These are phyloP conservation scores for Colletotrichum sojae DNA, from an alignment of 2,329 filamentous ascomycete genomes.

Conservation along the genomic window DNA sequence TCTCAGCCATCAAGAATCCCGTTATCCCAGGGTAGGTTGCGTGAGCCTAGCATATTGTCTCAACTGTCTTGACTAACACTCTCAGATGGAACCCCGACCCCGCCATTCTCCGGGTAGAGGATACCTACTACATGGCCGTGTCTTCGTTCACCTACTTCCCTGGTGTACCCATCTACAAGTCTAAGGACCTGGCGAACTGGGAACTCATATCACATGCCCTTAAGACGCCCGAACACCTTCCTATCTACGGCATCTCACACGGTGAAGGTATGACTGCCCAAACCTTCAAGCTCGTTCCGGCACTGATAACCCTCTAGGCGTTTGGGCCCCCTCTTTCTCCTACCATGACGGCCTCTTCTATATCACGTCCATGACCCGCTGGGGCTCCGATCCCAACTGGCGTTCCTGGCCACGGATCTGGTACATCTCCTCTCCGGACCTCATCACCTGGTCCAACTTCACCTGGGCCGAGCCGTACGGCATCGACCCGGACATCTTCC, in stretches of 20 bases:
- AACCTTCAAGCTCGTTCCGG: too few species aligned
- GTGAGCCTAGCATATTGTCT: too few species aligned
- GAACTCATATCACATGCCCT: conserved; percentile 26
- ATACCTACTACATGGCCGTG: conserved; percentile 28
- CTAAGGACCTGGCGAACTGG: conserved; percentile 45
- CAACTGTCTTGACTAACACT: not conserved
- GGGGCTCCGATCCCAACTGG: conserved; percentile 52
- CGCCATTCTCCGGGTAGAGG: conserved; percentile 27
- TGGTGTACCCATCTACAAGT: conserved; percentile 59
- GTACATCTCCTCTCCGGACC: conserved; percentile 43
- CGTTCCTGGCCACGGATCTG: conserved; percentile 54
- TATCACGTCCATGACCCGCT: conserved; percentile 49
- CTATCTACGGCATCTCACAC: conserved; percentile 23
- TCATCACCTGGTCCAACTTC: conserved; percentile 43
- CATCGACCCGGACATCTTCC: conserved; percentile 39
- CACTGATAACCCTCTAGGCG: conserved; percentile 2
- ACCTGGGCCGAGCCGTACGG: conserved; percentile 37
- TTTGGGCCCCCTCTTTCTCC: conserved; percentile 43
- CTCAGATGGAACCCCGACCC: conserved; percentile 36
- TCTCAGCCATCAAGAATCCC: conserved; percentile 37
- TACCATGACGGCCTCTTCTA: conserved; percentile 48
- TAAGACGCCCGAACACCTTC: conserved; percentile 23
- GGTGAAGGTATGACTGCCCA: conserved; percentile 6
- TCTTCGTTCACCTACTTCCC: conserved; percentile 65
- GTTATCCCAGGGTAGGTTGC: conserved; percentile 24